These are phyloP conservation scores for Scleromitrula shiraiana DNA, from an alignment of 2,329 filamentous ascomycete genomes.

Conservation along the genomic window DNA sequence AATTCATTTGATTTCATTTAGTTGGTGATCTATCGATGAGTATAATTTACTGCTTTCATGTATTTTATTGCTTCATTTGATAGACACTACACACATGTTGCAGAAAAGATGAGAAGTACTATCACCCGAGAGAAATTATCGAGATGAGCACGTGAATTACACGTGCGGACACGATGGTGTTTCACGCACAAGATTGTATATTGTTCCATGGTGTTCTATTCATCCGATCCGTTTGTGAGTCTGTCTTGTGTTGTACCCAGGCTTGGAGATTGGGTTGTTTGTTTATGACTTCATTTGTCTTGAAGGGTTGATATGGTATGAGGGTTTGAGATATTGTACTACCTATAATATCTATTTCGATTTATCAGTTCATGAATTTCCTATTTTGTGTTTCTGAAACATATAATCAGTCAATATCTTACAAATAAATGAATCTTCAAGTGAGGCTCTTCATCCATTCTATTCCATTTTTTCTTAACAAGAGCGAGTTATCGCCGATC, in stretches of 20 bases:
- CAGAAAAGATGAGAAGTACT: background rate
- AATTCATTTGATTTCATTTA: too few relatives aligned
- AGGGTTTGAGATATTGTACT: background rate
- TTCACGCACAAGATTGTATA: too few relatives aligned
- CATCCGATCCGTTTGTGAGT: too few relatives aligned
- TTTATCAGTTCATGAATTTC: background rate
- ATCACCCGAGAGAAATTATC: background rate
- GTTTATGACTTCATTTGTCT: background rate
- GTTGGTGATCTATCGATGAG: background rate
- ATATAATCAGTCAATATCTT: background rate
- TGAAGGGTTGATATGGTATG: background rate
- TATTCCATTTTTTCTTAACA: too few relatives aligned
- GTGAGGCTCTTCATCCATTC: background rate
- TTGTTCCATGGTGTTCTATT: too few relatives aligned
- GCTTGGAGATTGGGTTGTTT: background rate
- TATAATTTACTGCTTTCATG: too few relatives aligned
- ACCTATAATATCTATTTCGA: background rate
- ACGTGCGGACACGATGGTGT: too few relatives aligned
- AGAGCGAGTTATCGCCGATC: slow-evolving; percentile 3
- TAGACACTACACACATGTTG: too few relatives aligned
- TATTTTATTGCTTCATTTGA: too few relatives aligned
- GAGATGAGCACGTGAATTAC: background rate
- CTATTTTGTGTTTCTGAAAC: background rate
- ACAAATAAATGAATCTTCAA: slow-evolving; percentile 1
- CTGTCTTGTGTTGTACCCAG: too few relatives aligned